Evolutionary conservation across 192 early-diverging fungal species (phyloP).

Genomic region (Dissophora globulifera): DNA sequence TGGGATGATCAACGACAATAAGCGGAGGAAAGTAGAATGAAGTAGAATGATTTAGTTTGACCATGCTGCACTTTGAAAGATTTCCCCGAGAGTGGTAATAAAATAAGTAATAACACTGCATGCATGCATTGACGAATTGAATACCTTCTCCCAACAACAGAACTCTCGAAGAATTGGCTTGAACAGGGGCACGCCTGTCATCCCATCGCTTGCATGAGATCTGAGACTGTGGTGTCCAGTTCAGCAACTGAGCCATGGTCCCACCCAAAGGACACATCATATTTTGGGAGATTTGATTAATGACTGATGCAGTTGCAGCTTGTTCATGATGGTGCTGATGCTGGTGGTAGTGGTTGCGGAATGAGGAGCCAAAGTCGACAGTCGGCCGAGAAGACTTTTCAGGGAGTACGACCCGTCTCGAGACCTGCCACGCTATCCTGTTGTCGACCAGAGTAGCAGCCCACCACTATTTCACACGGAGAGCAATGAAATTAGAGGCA

Average conservation of each 20-base stretch:
- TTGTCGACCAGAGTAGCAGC: conserved; percentile 39
- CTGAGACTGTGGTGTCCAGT: conserved; percentile 27
- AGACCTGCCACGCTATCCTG: conserved; percentile 48
- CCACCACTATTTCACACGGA: conserved; percentile 55
- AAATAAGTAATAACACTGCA: no score
- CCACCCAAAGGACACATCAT: conserved; percentile 48
- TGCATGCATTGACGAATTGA: neutral
- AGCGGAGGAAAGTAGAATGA: neutral
- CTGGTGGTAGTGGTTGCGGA: no score
- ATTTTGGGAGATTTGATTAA: conserved; percentile 25
- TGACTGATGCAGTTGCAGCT: conserved; percentile 4
- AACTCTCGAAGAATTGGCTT: conserved; percentile 10
- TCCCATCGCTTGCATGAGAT: conserved; percentile 44
- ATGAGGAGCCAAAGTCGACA: conserved; percentile 11
- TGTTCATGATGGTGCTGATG: conserved; percentile 21
- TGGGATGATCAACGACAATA: no score
- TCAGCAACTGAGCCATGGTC: conserved; percentile 28
- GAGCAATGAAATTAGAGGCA: no score
- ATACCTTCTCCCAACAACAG: conserved; percentile 46
- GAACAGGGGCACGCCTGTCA: neutral
- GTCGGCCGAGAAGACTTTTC: conserved; percentile 24
- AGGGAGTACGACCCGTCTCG: conserved; percentile 21
- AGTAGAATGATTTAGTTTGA: neutral
- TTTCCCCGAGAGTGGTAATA: no score
- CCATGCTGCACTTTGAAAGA: neutral